Percentiles rank a stretch among this genome's conserved stretches.
Conservation (phyloP, 805 yeast genomes). For the Candida sithepensis region DNA sequence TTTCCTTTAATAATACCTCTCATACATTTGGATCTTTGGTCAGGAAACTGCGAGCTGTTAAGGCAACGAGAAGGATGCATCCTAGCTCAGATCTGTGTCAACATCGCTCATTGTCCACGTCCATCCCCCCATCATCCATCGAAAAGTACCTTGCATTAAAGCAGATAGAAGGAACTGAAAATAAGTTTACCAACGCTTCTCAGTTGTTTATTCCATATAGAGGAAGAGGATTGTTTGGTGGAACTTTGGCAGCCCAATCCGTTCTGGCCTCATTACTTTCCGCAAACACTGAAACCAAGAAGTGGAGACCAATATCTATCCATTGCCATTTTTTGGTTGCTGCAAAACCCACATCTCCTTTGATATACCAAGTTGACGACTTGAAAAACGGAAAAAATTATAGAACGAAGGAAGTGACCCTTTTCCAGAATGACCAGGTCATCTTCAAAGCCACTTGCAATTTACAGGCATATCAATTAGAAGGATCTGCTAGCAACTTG, state of each 20-base stretch:
- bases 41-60: neutral
- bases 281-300: conserved; percentile 31
- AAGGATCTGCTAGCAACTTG: conserved; percentile 31
- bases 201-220: conserved; percentile 41
- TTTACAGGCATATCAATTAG: conserved; percentile 33
- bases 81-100: neutral
- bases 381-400: conserved; percentile 52
- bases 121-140: conserved; percentile 6
- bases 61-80: neutral
- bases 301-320: conserved; percentile 53
- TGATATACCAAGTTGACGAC: conserved; percentile 50
- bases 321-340: conserved; percentile 61
- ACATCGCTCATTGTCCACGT: neutral
- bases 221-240: conserved; percentile 70
- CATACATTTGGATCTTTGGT: neutral
- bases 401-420: conserved; percentile 49
- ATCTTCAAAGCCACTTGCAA: conserved; percentile 51
- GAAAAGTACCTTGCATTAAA: conserved; percentile 24
- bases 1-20: neutral
- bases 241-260: conserved; percentile 64
- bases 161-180: conserved; percentile 11
- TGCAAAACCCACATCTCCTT: conserved; percentile 43
- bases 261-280: conserved; percentile 56
- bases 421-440: conserved; percentile 49
- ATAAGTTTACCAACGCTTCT: conserved; percentile 23